Evolutionary conservation across 768 basidiomycete genomes (phyloP), one percentile per base, ranked within the genome.

Genomic region (Chiua virens): DNA sequence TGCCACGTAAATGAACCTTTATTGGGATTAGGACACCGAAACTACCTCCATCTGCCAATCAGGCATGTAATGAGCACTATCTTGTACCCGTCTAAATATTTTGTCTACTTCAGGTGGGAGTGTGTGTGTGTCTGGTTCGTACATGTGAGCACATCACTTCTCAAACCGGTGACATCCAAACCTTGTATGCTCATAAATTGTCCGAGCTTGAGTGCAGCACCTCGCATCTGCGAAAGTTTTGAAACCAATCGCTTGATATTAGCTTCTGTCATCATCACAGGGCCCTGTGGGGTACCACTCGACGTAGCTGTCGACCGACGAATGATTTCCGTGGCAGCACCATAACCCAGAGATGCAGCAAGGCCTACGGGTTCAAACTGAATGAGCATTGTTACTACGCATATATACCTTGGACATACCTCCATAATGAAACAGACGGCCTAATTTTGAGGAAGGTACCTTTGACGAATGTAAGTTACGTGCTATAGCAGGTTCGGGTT

Each of bases 161-260:
- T 41, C 28, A 10, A 40, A 25, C 15, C 5, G 17, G 4, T 27
- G 41, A 21, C 4, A 36, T 7, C 54, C 68, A 14, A 18, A 82
- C 84, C 94, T 78, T 99, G 97, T 28, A 98, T 98, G 65, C 93
- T 96, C 77, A 98, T 78, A 63, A 98, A 99, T 64, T 98, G 97
- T 0, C 97, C 97, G 3, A 98, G 73, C 70, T 99, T 98, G 53
- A 99, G 75, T 2, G 97, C 97, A 0, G 97, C 97, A 0, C 96
- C 96, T 14, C 95, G 77, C 97, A 99, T 98, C 65, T 87, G 82
- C 0, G 91, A 86, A n/a, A 99, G 76, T 60, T 96, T 97, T 2
- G 85, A 83, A 2, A 98, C 97, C 0, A 99, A 78, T 3, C 95
- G 81, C 45, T 85, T 85, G 49, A 98, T 78, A 63, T 98, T 98